Conservation (phyloP, 2,329 filamentous ascomycete genomes). For the Microdochium trichocladiopsis region DNA sequence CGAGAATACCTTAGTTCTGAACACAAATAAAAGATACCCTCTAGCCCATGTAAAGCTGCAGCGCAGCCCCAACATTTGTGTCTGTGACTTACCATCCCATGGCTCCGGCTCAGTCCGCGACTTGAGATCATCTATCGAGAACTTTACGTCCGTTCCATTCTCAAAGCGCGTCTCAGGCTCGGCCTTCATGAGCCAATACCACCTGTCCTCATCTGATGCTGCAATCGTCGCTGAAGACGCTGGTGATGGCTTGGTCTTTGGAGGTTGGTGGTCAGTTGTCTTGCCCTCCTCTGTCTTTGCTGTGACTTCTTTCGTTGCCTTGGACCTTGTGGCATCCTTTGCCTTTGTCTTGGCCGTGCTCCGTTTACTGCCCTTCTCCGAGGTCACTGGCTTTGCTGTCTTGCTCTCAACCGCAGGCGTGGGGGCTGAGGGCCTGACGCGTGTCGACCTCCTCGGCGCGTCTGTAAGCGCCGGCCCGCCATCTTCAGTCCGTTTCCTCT, state of each 20-base stretch:
- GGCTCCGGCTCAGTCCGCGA: slow-evolving; percentile 70
- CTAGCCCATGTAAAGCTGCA: slow-evolving; percentile 5
- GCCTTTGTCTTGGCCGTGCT: too few species aligned
- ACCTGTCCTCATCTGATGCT: slow-evolving; percentile 8
- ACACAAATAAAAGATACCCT: slow-evolving; percentile 9
- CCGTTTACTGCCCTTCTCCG: too few species aligned
- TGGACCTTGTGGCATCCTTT: too few species aligned
- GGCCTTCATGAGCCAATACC: slow-evolving; percentile 79
- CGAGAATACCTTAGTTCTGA: too few species aligned
- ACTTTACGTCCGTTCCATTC: slow-evolving; percentile 82
- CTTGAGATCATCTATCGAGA: slow-evolving; percentile 86
- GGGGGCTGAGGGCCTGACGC: slow-evolving; percentile 8
- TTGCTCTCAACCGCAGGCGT: not conserved
- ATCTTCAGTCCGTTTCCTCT: not conserved
- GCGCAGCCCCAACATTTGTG: slow-evolving; percentile 3
- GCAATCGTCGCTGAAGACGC: not conserved
- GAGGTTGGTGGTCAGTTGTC: not conserved
- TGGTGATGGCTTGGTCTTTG: not conserved
- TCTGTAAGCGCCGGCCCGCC: not conserved
- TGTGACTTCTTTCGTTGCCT: not conserved
- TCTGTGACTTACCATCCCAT: slow-evolving; percentile 68
- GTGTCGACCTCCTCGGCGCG: slow-evolving; percentile 12
- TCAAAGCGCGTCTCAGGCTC: slow-evolving; percentile 83
- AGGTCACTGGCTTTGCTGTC: not conserved
- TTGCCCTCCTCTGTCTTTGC: not conserved